Conservation (phyloP, 371 early-diverging fungal species). For the Nematocida ironsii region DNA sequence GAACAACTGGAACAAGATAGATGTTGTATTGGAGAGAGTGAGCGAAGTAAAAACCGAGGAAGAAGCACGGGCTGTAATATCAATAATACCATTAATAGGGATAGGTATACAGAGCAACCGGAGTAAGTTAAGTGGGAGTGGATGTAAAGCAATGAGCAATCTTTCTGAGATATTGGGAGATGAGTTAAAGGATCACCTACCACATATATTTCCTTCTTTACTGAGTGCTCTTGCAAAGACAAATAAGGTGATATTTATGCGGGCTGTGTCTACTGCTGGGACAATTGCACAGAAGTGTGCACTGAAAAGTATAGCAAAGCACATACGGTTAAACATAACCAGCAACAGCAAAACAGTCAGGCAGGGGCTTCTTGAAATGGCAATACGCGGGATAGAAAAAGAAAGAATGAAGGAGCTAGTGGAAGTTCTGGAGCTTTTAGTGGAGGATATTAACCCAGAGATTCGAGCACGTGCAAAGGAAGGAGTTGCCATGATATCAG, state of each 20-base stretch:
- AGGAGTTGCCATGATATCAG: slow-evolving; percentile 12
- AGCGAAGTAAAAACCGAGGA: slow-evolving; percentile 2
- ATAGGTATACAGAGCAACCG: slow-evolving; percentile 43
- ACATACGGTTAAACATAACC: neutral
- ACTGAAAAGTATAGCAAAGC: neutral
- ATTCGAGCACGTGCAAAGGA: slow-evolving; percentile 31
- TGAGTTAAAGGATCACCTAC: slow-evolving; percentile 18
- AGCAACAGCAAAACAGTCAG: slow-evolving; percentile 27
- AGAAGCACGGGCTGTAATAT: neutral
- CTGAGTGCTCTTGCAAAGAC: slow-evolving; percentile 28
- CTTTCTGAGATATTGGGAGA: slow-evolving; percentile 22
- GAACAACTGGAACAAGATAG: slow-evolving; percentile 58
- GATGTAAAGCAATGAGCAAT: slow-evolving; percentile 25
- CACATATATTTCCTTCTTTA: slow-evolving; percentile 14
- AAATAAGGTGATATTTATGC: slow-evolving; percentile 44
- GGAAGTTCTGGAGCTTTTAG: slow-evolving; percentile 13
- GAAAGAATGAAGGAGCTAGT: slow-evolving; percentile 14
- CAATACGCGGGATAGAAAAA: neutral
- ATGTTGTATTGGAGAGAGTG: slow-evolving; percentile 27
- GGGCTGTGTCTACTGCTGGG: slow-evolving; percentile 7
- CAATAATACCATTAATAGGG: slow-evolving; percentile 24
- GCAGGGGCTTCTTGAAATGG: slow-evolving; percentile 37
- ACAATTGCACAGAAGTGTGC: slow-evolving; percentile 21
- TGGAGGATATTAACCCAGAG: slow-evolving; percentile 29
- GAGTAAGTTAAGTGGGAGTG: slow-evolving; percentile 55